Base-by-base conservation (phyloP, 257 asterid species). In the Haberlea rhodopensis region DNA sequence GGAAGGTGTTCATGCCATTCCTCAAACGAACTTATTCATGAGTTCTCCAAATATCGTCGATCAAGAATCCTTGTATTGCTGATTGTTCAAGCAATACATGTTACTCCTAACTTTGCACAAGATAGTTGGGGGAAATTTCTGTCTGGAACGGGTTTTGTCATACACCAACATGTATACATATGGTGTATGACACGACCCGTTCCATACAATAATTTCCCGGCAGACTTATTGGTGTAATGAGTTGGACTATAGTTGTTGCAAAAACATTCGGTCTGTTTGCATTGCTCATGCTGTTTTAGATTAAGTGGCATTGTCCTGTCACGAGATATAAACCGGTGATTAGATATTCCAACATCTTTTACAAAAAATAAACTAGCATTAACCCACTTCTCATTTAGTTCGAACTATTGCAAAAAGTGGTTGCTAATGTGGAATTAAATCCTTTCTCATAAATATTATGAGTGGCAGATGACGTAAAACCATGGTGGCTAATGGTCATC, bases 401-500 rank as follows among this genome's bases (percentile, higher is more conserved):
- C n/a, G n/a, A n/a, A n/a, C n/a, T n/a, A n/a, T n/a, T n/a, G n/a
- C n/a, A n/a, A n/a, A n/a, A n/a, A n/a, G n/a, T n/a, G n/a, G n/a
- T n/a, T n/a, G n/a, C n/a, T n/a, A n/a, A n/a, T n/a, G 8, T n/a
- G 15, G 19, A 26, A 27, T 10, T 56, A 16, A 1, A 6, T 29
- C 57, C 57, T n/a, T n/a, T n/a, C n/a, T n/a, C n/a, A n/a, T n/a
- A n/a, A n/a, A n/a, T n/a, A n/a, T n/a, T n/a, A n/a, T n/a, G n/a
- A n/a, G n/a, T n/a, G n/a, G 63, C 77, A 86, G 95, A 69, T 25
- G 74, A 81, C 68, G 85, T 86, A 16, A 81, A 79, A 76, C 46
- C 62, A 2, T 86, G 95, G 95, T 86, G 95, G 90, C 16, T 86
- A 81, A 80, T 86, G 81, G 80, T 19, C 80, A 46, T 86, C 95